Percentiles rank a stretch among this genome's conserved stretches.
Conservation (phyloP, 306 rosid species). For the Trifolium repens region DNA sequence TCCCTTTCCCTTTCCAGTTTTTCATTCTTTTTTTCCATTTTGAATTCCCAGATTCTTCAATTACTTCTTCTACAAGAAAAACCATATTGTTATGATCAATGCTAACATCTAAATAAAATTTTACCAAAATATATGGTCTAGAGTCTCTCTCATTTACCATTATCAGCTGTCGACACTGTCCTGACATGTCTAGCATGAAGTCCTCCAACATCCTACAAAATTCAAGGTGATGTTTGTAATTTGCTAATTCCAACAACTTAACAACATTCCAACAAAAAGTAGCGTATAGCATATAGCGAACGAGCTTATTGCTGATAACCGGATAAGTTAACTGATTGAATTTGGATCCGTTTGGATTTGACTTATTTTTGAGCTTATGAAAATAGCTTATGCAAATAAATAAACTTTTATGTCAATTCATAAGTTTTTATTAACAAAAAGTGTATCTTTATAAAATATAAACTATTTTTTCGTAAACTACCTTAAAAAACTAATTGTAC, state of each 20-base stretch:
- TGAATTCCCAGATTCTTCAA: constrained; percentile 79
- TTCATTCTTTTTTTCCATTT: constrained; percentile 86
- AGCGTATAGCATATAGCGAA: too few relatives aligned
- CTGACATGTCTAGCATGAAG: constrained; percentile 89
- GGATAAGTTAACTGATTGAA: too few relatives aligned
- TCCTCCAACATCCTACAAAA: constrained; percentile 78
- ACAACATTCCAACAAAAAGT: not conserved
- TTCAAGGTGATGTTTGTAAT: constrained; percentile 39
- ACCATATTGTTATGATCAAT: constrained; percentile 28
- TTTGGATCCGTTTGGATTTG: too few relatives aligned
- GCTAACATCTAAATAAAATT: constrained; percentile 21
- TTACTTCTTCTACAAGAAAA: constrained; percentile 78
- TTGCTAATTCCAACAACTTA: constrained; percentile 13
- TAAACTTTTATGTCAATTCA: too few relatives aligned
- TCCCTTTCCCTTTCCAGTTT: constrained; percentile 99
- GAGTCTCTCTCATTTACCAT: constrained; percentile 59
- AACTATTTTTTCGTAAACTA: too few relatives aligned
- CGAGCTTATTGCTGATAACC: too few relatives aligned
- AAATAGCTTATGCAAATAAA: too few relatives aligned
- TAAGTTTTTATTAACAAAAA: too few relatives aligned
- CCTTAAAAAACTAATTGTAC: too few relatives aligned
- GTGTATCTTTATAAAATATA: too few relatives aligned
- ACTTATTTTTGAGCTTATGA: too few relatives aligned
- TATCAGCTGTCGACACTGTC: constrained; percentile 71
- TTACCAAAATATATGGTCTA: constrained; percentile 7